phyloP scores from a whole-genome alignment of 202 grass and related monocot species.

The Carex sylvatica region DNA sequence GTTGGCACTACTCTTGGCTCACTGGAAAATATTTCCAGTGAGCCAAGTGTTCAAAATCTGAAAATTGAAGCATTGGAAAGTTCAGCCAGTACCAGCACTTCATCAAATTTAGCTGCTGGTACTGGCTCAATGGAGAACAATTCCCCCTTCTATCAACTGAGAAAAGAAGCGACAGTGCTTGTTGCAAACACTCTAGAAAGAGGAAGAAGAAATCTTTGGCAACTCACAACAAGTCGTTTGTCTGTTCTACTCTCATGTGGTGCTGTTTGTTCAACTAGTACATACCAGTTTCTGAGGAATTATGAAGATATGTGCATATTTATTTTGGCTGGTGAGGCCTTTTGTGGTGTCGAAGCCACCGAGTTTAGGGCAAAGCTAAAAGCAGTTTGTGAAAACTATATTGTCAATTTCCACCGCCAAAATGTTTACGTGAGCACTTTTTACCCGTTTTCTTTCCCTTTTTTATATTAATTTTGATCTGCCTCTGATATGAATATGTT shows the following conservation, averaged over 20 bases:
- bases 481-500: constrained; percentile 1
- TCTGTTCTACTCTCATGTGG: constrained; percentile 82
- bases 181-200: constrained; percentile 80
- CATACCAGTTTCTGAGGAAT: constrained; percentile 95
- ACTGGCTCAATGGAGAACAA: constrained; percentile 41
- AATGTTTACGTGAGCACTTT: constrained; percentile 84
- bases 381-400: constrained; percentile 76
- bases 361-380: constrained; percentile 95
- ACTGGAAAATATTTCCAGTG: constrained; percentile 38
- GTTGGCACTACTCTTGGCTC: constrained; percentile 43
- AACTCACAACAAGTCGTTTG: constrained; percentile 90
- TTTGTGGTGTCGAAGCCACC: constrained; percentile 86
- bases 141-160: constrained; percentile 90
- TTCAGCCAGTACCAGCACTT: constrained; percentile 28
- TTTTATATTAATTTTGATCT: background rate
- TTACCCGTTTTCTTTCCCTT: constrained; percentile 21
- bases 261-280: constrained; percentile 88
- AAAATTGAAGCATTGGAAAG: constrained; percentile 31
- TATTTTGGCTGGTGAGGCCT: constrained; percentile 96
- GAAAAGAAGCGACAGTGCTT: constrained; percentile 73
- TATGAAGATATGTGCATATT: constrained; percentile 95
- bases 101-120: constrained; percentile 40
- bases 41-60: constrained; percentile 33
- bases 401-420: constrained; percentile 82
- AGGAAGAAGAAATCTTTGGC: constrained; percentile 97